Percentiles rank a stretch among this genome's conserved stretches.
Conservation (phyloP, 768 basidiomycete genomes). For the Trichaptum fuscoviolaceum region DNA sequence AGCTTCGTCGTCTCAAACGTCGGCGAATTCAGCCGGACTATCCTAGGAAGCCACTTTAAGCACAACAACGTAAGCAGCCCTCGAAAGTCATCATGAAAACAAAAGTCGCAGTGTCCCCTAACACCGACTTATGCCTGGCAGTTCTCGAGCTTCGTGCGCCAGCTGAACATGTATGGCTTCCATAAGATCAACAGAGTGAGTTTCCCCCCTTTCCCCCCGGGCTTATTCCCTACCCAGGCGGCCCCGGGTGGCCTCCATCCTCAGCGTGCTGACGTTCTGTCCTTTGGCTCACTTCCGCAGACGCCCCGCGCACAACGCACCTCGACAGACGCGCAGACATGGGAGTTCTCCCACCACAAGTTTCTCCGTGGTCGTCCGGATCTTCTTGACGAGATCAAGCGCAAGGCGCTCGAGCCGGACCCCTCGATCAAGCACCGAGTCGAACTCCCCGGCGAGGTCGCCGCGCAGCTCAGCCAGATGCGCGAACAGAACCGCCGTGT, state of each 20-base stretch:
- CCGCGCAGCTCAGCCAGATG: constrained; percentile 60
- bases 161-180: constrained; percentile 96
- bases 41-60: constrained; percentile 83
- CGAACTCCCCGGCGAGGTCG: constrained; percentile 77
- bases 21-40: constrained; percentile 79
- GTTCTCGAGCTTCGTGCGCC: constrained; percentile 93
- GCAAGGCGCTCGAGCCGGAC: constrained; percentile 80
- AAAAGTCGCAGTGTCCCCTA: constrained; percentile 2
- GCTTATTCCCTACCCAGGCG: constrained; percentile 2
- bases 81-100: not conserved
- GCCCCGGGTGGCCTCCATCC: constrained; percentile 2
- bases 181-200: constrained; percentile 87
- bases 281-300: constrained; percentile 26
- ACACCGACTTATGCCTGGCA: constrained; percentile 25
- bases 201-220: constrained; percentile 13
- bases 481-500: constrained; percentile 67
- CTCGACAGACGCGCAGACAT: constrained; percentile 74
- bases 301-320: constrained; percentile 82
- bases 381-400: constrained; percentile 79
- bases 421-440: constrained; percentile 65
- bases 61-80: constrained; percentile 70
- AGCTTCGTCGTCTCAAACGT: constrained; percentile 84
- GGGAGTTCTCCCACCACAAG: constrained; percentile 88
- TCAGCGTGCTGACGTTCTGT: not conserved
- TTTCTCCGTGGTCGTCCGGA: constrained; percentile 79